Evolutionary conservation across 805 yeast genomes (phyloP), one percentile per base, ranked within the genome.

Genomic region (Saccharomycopsis sp.): DNA sequence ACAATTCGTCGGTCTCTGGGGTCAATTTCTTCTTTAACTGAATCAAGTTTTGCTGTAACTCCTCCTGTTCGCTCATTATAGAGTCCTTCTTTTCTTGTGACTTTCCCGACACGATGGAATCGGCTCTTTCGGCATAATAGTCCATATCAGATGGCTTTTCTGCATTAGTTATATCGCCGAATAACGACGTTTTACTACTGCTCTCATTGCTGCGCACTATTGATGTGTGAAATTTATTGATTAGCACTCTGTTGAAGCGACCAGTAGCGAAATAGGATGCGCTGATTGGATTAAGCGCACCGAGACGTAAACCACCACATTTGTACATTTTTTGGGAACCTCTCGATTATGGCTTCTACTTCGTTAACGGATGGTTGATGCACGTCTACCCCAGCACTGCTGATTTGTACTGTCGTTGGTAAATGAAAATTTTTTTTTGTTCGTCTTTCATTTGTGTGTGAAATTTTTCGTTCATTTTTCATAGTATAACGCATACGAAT

Each of bases 101-200:
- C 48, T 16, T 44, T 44, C 21, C 48, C 4, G 18, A 18, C 4
- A 44, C 48, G 21, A 44, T 44, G 21, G 48, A n/a, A 16, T 52
- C 44, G 8, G 60, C 60, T 29, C 51, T 34, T 34, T 57, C 34
- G 2, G 53, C 59, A 14, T 52, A 24, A 14, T 21, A 24, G 12
- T 44, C 57, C 37, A 59, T 34, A 29, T 46, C 37, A 85, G 78
- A 81, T 82, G 64, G 78, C 87, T 80, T 87, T 70, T 88, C 95
- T 61, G 89, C 92, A 57, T 76, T 82, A 66, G 88, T 80, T 88
- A 87, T 83, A 70, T 94, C 95, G 70, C 89, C 94, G 71, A 85
- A 82, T 92, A 94, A 87, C 64, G 89, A 91, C 68, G 87, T 44
- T 7, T 18, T 44, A 4, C 7, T n/a, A 16, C 16, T 44, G 21